A percentile compares a stretch with the other conserved stretches of the same genome.
Conservation (phyloP, 75 land plant genomes). For the Ceratopteris richardii region DNA sequence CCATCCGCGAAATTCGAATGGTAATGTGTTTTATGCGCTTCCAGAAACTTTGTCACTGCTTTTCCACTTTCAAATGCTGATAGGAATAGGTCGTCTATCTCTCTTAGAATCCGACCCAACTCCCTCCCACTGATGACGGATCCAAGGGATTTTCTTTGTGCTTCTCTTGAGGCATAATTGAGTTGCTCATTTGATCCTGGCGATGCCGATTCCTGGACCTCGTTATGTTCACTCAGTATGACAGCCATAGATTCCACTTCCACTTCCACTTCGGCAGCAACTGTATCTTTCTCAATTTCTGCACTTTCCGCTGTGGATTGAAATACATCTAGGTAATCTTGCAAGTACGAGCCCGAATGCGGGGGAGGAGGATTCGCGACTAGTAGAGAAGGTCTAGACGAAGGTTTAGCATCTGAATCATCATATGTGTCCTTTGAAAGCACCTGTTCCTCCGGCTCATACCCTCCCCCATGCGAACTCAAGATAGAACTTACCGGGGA, state of each 20-base stretch:
- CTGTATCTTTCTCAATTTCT: not conserved
- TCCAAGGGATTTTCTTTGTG: too few relatives aligned
- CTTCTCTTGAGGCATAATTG: slow-evolving; percentile 14
- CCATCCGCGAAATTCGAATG: slow-evolving; percentile 85
- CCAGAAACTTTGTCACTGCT: slow-evolving; percentile 65
- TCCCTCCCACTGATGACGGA: slow-evolving; percentile 24
- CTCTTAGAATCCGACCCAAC: slow-evolving; percentile 34
- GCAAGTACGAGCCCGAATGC: not conserved
- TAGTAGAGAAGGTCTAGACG: slow-evolving; percentile 29
- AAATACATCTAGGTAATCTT: slow-evolving; percentile 32
- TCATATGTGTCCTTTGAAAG: not conserved
- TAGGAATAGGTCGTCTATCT: slow-evolving; percentile 65
- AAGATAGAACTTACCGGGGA: too few relatives aligned
- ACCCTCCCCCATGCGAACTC: too few relatives aligned
- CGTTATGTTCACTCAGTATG: too few relatives aligned
- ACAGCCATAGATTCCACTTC: too few relatives aligned
- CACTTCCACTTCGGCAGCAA: too few relatives aligned
- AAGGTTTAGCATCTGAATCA: not conserved
- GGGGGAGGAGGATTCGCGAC: slow-evolving; percentile 21
- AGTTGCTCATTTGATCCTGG: too few relatives aligned
- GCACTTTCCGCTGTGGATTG: not conserved
- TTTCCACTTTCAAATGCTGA: slow-evolving; percentile 50
- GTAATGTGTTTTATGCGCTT: slow-evolving; percentile 71
- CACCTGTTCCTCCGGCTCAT: too few relatives aligned
- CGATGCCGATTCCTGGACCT: too few relatives aligned